Evolutionary conservation across 1,284 basidiomycete species (phyloP), one percentile per base, ranked within the genome.

Genomic region (Tilletia walkeri): DNA sequence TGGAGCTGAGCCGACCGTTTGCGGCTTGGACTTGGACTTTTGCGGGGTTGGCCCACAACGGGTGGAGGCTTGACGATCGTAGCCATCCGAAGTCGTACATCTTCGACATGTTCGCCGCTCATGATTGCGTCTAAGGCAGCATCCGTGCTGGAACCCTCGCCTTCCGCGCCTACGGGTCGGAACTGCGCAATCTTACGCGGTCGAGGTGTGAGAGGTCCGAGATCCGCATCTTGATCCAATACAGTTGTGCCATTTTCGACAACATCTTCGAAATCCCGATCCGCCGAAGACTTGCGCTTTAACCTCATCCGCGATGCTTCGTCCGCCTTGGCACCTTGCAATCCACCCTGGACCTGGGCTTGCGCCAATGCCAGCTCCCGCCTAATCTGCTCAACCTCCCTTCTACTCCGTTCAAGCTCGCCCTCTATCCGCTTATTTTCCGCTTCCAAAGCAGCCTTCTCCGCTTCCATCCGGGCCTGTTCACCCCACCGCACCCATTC

Each of bases 11-110:
- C 59, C 36, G 36, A 36, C 18, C 82, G 68, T 70, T 83, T 83
- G 36, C 79, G 70, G 1, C 67, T 72, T 0, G 79, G 79, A 12
- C 77, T 81, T 3, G 81, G 82, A 38, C 77, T 78, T 65, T 83
- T 83, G 48, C 82, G 71, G 14, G 82, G 82, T 66, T 83, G 82
- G 2, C 82, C 82, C 3, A 83, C 82, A 45, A 76, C 78, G 0
- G 82, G 82, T 14, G 81, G 79, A 5, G 82, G 81, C 69, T 83
- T 83, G 49, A 73, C 66, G 1, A 69, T 66, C 41, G 73, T 59
- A 1, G 66, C 63, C 14, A 45, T 66, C 20, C 50, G 65, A 63
- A 65, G 4, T 24, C 18, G 34, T 68, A 70, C 24, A 72, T 67
- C 36, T 68, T 70, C 30, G 72, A 68, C 4, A 50, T 69, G 0